Conservation (phyloP, 257 asterid genomes). For the Eucommia ulmoides region DNA sequence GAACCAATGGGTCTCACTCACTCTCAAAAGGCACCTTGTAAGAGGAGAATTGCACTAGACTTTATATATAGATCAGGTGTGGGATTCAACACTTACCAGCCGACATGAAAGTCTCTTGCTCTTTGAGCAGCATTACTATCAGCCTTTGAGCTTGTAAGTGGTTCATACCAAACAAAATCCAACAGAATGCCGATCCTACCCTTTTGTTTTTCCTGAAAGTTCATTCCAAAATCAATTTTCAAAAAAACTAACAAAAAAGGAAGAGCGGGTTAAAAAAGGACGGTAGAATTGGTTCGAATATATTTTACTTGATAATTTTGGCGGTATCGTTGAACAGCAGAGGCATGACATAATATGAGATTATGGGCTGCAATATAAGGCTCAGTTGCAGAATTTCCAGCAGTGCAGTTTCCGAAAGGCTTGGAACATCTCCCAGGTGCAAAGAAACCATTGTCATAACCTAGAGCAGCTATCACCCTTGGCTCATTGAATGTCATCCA, state of each 20-base stretch:
- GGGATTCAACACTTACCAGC: conserved; percentile 64
- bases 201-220: conserved; percentile 48
- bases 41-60: no score
- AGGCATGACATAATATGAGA: conserved; percentile 56
- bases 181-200: conserved; percentile 81
- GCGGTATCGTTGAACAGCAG: conserved; percentile 70
- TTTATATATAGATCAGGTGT: no score
- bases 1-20: no score
- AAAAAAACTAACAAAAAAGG: neutral
- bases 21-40: no score
- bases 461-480: conserved; percentile 71
- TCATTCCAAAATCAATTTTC: neutral
- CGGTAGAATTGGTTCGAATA: no score
- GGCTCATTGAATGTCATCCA: conserved; percentile 97
- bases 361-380: conserved; percentile 88
- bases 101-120: conserved; percentile 83
- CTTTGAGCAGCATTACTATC: conserved; percentile 78
- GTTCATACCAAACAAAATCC: conserved; percentile 89
- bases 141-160: conserved; percentile 49
- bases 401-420: conserved; percentile 65
- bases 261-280: neutral
- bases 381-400: conserved; percentile 81
- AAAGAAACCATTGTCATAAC: conserved; percentile 71
- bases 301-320: conserved; percentile 54
- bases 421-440: conserved; percentile 94